These are phyloP conservation scores for Spongispora temasekensis DNA, from an alignment of 1,284 basidiomycete genomes.

Conservation along the genomic window DNA sequence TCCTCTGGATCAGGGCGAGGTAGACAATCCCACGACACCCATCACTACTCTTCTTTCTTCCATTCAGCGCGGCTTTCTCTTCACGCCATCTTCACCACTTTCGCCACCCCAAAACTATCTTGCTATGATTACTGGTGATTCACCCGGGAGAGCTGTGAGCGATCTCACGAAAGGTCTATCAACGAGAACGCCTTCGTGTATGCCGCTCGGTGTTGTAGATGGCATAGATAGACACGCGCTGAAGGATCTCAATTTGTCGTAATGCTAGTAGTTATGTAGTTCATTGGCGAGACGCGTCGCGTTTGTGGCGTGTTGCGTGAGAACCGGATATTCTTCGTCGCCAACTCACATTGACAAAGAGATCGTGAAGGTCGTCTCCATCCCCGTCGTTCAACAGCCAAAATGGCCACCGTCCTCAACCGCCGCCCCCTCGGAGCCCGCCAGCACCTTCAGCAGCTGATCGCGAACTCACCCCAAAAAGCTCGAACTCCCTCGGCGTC, in stretches of 20 bases:
- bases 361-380: too few species aligned
- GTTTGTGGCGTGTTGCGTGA: conserved; percentile 33
- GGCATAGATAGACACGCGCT: conserved; percentile 29
- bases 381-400: too few species aligned
- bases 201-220: conserved; percentile 12
- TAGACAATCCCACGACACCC: conserved; percentile 49
- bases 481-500: conserved; percentile 25
- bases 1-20: conserved; percentile 6
- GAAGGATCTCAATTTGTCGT: conserved; percentile 27
- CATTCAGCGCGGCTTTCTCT: conserved; percentile 68
- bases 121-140: conserved; percentile 4
- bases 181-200: conserved; percentile 11
- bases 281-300: conserved; percentile 23
- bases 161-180: conserved; percentile 5
- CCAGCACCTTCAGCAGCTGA: conserved; percentile 36
- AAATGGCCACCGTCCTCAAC: conserved; percentile 42
- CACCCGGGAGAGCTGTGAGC: conserved; percentile 16
- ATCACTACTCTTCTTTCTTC: conserved; percentile 68
- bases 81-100: conserved; percentile 58
- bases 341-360: too few species aligned
- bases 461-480: conserved; percentile 35
- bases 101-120: conserved; percentile 58
- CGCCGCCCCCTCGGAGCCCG: conserved; percentile 43
- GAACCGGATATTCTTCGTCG: too few species aligned
- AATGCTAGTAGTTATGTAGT: conserved; percentile 10